Conservation (phyloP, 495 filamentous ascomycete species). For the Aspergillus biplanus region DNA sequence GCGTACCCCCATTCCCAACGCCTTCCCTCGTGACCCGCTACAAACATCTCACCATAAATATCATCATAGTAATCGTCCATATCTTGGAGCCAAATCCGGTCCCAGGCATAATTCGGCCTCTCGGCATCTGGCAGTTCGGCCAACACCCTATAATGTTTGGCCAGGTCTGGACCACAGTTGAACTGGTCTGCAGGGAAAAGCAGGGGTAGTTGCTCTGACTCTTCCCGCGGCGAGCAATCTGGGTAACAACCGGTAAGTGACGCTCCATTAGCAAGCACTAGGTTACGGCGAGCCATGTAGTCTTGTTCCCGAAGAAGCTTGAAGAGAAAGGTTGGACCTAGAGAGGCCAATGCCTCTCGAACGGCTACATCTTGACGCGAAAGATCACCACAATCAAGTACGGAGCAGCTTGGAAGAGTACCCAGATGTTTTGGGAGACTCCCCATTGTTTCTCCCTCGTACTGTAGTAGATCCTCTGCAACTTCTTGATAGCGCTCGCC, state of each 20-base stretch:
- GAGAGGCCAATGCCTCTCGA: conserved; percentile 1
- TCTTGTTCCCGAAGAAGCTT: conserved; percentile 5
- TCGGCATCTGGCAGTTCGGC: not conserved
- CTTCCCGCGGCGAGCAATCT: not conserved
- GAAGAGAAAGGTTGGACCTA: conserved; percentile 11
- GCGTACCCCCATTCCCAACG: conserved; percentile 16
- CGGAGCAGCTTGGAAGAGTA: not conserved
- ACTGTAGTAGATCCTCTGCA: not conserved
- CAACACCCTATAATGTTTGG: conserved; percentile 1
- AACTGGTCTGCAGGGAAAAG: conserved; percentile 18
- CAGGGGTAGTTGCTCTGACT: not conserved
- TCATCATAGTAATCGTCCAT: not conserved
- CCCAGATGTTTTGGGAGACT: not conserved
- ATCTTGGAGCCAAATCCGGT: conserved; percentile 3
- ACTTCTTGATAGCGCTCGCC: not conserved
- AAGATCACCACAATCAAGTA: conserved; percentile 2
- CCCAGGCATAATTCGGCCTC: conserved; percentile 6
- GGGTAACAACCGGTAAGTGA: not conserved
- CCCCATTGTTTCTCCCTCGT: not conserved
- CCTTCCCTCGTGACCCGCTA: too few species aligned
- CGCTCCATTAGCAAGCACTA: conserved; percentile 6
- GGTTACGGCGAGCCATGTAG: conserved; percentile 10
- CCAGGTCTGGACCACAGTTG: conserved; percentile 5
- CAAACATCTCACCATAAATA: conserved; percentile 1
- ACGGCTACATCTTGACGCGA: not conserved